phyloP scores from a whole-genome alignment of 495 filamentous ascomycete species.

The Cercophora newfieldiana region DNA sequence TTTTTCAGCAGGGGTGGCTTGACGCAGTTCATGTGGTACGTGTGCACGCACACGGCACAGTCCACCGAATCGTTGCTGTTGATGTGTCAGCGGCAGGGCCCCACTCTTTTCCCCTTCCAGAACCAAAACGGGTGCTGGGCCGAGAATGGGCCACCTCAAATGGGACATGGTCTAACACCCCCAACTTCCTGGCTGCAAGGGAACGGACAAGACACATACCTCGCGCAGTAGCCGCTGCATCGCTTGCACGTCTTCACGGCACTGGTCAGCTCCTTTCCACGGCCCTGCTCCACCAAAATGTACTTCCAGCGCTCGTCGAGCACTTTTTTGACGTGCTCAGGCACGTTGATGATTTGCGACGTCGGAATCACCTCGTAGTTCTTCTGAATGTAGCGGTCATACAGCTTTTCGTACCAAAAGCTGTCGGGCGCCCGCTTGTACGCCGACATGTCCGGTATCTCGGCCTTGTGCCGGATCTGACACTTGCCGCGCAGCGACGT shows the following conservation, averaged over 20 bases:
- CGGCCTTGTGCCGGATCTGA: constrained; percentile 78
- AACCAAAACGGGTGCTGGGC: constrained; percentile 3
- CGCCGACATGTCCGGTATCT: constrained; percentile 78
- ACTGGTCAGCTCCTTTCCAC: constrained; percentile 92
- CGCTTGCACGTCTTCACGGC: constrained; percentile 95
- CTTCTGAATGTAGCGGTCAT: constrained; percentile 96
- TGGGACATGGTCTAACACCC: neutral
- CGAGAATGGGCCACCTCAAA: neutral
- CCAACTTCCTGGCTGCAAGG: neutral
- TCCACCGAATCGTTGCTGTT: constrained; percentile 89
- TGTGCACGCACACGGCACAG: constrained; percentile 90
- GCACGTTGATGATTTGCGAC: constrained; percentile 91
- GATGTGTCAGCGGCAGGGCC: constrained; percentile 32
- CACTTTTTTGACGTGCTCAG: constrained; percentile 87
- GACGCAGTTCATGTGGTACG: constrained; percentile 99
- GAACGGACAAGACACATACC: constrained; percentile 53
- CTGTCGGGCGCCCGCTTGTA: constrained; percentile 80
- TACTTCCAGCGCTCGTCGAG: constrained; percentile 94
- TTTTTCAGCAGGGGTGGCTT: constrained; percentile 91
- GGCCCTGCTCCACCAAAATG: constrained; percentile 86
- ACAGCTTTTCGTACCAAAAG: constrained; percentile 98
- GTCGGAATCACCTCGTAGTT: constrained; percentile 96
- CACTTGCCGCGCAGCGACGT: constrained; percentile 92
- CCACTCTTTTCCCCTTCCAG: constrained; percentile 9
- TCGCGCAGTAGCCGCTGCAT: constrained; percentile 85